Conservation (phyloP, 305 asterid species). For the Fraxinus dipetala region DNA sequence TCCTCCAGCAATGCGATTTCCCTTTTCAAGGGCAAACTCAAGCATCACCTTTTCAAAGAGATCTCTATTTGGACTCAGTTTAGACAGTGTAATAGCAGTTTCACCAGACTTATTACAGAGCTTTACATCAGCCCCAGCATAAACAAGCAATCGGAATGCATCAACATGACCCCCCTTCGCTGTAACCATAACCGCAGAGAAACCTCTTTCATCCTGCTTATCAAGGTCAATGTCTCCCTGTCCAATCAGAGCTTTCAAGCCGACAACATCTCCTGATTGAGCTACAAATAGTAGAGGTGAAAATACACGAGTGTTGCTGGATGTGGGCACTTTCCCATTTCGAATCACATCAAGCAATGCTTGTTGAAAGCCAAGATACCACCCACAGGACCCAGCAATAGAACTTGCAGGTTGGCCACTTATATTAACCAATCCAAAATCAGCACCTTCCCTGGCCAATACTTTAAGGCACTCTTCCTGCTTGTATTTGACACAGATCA, state of each 20-base stretch:
- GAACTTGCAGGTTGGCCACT: slow-evolving; percentile 52
- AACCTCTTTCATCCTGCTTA: slow-evolving; percentile 63
- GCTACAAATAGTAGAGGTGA: slow-evolving; percentile 65
- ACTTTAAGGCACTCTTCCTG: slow-evolving; percentile 55
- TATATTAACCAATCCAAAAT: slow-evolving; percentile 55
- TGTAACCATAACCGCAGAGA: slow-evolving; percentile 78
- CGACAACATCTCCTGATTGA: slow-evolving; percentile 55
- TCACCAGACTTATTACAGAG: slow-evolving; percentile 57
- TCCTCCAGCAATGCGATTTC: slow-evolving; percentile 56
- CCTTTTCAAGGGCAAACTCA: slow-evolving; percentile 76
- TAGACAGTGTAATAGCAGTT: slow-evolving; percentile 57
- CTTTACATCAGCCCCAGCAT: slow-evolving; percentile 79
- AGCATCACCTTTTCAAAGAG: slow-evolving; percentile 73
- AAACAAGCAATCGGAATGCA: slow-evolving; percentile 67
- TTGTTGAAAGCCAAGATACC: slow-evolving; percentile 56
- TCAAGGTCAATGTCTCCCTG: slow-evolving; percentile 42
- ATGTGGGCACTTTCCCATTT: slow-evolving; percentile 44
- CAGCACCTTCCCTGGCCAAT: slow-evolving; percentile 68
- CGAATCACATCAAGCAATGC: slow-evolving; percentile 46
- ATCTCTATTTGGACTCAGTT: slow-evolving; percentile 45
- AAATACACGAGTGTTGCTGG: slow-evolving; percentile 49
- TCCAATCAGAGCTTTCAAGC: slow-evolving; percentile 49
- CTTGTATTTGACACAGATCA: slow-evolving; percentile 50
- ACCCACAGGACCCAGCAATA: slow-evolving; percentile 42
- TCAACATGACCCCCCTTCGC: slow-evolving; percentile 73